Percentiles rank a stretch among this genome's conserved stretches.
phyloP scores from a whole-genome alignment of 2,329 filamentous ascomycete species.

The Massarina eburnea region DNA sequence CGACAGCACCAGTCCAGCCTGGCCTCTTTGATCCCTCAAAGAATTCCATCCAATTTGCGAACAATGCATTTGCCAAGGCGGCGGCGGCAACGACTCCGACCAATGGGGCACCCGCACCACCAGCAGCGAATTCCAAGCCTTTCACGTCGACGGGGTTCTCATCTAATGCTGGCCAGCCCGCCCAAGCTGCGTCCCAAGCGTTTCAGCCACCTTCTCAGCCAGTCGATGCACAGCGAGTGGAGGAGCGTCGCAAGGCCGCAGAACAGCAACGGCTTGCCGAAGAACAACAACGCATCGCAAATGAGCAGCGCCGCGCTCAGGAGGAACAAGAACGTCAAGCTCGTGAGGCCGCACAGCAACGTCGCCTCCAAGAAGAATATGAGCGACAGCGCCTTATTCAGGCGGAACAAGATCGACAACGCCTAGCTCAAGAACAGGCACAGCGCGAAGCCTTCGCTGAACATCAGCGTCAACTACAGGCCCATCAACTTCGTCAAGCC shows the following conservation, averaged over 20 bases:
- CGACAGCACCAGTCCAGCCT: slow-evolving; percentile 14
- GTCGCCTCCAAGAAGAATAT: slow-evolving; percentile 19
- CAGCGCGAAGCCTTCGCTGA: slow-evolving; percentile 8
- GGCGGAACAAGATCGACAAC: slow-evolving; percentile 22
- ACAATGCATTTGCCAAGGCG: slow-evolving; percentile 14
- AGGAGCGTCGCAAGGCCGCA: slow-evolving; percentile 17
- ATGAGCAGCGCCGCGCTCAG: slow-evolving; percentile 17
- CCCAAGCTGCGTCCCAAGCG: slow-evolving; percentile 7
- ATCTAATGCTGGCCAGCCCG: neutral
- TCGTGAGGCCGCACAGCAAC: slow-evolving; percentile 18
- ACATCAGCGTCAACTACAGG: slow-evolving; percentile 16
- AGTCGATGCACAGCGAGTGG: slow-evolving; percentile 12
- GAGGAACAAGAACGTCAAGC: slow-evolving; percentile 22
- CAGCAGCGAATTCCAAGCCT: neutral
- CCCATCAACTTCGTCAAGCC: slow-evolving; percentile 4
- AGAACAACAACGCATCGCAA: slow-evolving; percentile 18
- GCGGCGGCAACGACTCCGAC: neutral
- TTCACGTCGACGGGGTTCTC: neutral
- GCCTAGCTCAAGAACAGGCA: slow-evolving; percentile 17
- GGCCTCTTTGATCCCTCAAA: slow-evolving; percentile 33
- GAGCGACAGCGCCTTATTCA: slow-evolving; percentile 15
- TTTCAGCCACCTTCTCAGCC: slow-evolving; percentile 6
- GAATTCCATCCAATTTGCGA: slow-evolving; percentile 28
- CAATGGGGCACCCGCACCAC: neutral
- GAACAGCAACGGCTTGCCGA: slow-evolving; percentile 22